These are phyloP conservation scores for Schrenkiella parvula DNA, from an alignment of 345 rosid genomes.

Conservation along the genomic window DNA sequence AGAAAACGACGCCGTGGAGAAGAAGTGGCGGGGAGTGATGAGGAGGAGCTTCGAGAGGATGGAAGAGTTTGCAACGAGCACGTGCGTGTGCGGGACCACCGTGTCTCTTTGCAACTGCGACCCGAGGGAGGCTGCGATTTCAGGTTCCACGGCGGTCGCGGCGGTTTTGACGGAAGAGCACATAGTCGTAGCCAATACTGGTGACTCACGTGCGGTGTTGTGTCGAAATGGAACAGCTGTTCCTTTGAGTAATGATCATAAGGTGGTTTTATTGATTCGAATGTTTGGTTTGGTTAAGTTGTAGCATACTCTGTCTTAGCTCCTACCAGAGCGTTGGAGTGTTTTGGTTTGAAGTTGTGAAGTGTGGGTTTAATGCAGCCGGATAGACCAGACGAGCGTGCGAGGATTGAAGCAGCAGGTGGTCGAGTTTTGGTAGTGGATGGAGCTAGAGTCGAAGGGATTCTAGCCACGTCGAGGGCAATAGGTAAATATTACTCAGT, in stretches of 20 bases:
- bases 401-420: conserved; percentile 67
- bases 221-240: conserved; percentile 43
- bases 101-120: conserved; percentile 2
- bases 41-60: conserved; percentile 30
- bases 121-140: conserved; percentile 8
- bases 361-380: conserved; percentile 50
- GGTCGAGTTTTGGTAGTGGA: conserved; percentile 52
- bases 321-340: not conserved
- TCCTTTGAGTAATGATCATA: conserved; percentile 30
- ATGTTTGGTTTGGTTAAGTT: not conserved
- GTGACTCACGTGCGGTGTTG: conserved; percentile 55
- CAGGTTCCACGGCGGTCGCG: conserved; percentile 45
- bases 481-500: conserved; percentile 43
- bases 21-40: conserved; percentile 26
- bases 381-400: conserved; percentile 68
- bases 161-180: conserved; percentile 37
- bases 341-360: not conserved
- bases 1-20: conserved; percentile 5
- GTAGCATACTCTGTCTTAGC: not conserved
- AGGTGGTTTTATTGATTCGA: conserved; percentile 9
- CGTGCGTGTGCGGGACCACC: conserved; percentile 11
- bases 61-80: conserved; percentile 30
- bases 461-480: conserved; percentile 87
- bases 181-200: conserved; percentile 49
- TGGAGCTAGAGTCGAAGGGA: conserved; percentile 80